These are phyloP conservation scores for Solanum boliviense DNA, from an alignment of 257 asterid genomes.

Conservation along the genomic window DNA sequence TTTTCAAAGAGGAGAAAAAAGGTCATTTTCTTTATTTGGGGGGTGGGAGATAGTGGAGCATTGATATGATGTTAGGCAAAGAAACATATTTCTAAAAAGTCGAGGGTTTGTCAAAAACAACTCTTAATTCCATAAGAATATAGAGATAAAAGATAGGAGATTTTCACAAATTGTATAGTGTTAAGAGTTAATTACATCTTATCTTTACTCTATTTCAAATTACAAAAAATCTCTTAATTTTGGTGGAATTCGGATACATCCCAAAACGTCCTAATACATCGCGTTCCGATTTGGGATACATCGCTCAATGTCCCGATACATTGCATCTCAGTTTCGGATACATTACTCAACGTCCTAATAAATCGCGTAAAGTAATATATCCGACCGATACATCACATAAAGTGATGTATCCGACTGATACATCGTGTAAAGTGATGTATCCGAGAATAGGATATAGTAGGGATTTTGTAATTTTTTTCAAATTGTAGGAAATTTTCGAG, in stretches of 20 bases:
- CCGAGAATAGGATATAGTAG: neutral
- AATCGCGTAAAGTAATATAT: neutral
- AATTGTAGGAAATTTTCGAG: too few species aligned
- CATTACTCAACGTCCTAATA: neutral
- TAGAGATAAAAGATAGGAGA: neutral
- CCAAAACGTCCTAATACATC: neutral
- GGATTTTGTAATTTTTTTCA: too few species aligned
- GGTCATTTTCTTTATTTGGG: neutral
- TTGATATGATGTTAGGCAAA: neutral
- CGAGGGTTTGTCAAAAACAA: neutral
- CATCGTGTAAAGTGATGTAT: too few species aligned
- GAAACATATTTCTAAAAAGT: neutral
- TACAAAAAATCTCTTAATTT: too few species aligned
- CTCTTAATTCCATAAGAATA: neutral
- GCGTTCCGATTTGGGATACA: neutral
- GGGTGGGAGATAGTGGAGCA: neutral
- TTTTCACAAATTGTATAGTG: too few species aligned
- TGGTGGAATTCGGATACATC: neutral
- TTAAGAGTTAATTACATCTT: too few species aligned
- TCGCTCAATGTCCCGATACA: neutral
- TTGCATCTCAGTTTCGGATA: neutral
- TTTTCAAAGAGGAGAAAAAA: neutral
- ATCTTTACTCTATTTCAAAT: too few species aligned
- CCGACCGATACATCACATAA: too few species aligned
- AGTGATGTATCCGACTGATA: too few species aligned